These are phyloP conservation scores for Aspergillus spinulosporus DNA, from an alignment of 2,329 filamentous ascomycete species.

Conservation along the genomic window DNA sequence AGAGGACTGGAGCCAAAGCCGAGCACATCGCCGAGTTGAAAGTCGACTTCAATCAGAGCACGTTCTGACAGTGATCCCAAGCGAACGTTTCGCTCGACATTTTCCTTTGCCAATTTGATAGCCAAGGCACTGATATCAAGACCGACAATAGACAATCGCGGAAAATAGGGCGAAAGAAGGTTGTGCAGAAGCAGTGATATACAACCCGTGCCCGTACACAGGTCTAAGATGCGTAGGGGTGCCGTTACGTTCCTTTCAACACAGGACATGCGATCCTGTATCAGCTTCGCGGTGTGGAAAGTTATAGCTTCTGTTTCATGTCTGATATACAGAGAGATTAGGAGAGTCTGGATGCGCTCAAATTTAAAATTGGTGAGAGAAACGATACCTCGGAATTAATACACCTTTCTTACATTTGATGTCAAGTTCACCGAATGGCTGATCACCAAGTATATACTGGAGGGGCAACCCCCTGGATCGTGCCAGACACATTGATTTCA, in stretches of 20 bases:
- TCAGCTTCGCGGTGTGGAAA: slow-evolving; percentile 53
- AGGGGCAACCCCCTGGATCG: slow-evolving; percentile 69
- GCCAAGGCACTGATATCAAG: slow-evolving; percentile 72
- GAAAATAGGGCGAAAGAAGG: slow-evolving; percentile 51
- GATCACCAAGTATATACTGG: slow-evolving; percentile 84
- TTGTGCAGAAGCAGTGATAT: slow-evolving; percentile 76
- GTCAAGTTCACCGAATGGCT: slow-evolving; percentile 83
- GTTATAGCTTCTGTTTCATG: slow-evolving; percentile 72
- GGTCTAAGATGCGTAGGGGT: slow-evolving; percentile 68
- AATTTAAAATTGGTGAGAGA: neutral
- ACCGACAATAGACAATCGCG: slow-evolving; percentile 58
- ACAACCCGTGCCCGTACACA: slow-evolving; percentile 90
- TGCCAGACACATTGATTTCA: slow-evolving; percentile 41
- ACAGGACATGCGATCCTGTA: slow-evolving; percentile 31
- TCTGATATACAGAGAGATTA: slow-evolving; percentile 30
- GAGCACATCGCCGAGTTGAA: slow-evolving; percentile 51
- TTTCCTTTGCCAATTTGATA: slow-evolving; percentile 64
- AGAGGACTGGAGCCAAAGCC: slow-evolving; percentile 1
- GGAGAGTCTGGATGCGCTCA: neutral
- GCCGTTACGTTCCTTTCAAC: neutral
- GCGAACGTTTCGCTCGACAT: slow-evolving; percentile 57
- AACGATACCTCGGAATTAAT: slow-evolving; percentile 69
- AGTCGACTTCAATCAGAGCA: slow-evolving; percentile 42
- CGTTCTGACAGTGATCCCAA: slow-evolving; percentile 27
- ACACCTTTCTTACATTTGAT: slow-evolving; percentile 75